A percentile compares a stretch with the other conserved stretches of the same genome.
These are phyloP conservation scores for Coprinellus aureogranulatus DNA, from an alignment of 768 basidiomycete genomes.

Conservation along the genomic window DNA sequence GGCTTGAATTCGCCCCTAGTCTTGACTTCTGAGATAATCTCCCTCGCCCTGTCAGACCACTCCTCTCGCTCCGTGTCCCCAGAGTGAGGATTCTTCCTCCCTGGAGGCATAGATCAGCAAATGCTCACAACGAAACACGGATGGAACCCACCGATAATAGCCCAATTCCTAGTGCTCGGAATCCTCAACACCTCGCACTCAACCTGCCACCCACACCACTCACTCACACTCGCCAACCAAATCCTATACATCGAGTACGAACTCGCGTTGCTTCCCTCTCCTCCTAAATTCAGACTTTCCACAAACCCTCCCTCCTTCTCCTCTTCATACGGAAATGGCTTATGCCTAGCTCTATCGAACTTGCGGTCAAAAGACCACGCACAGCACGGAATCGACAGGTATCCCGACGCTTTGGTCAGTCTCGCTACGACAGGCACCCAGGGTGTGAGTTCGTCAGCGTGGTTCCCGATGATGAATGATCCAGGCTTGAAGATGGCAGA, in stretches of 20 bases:
- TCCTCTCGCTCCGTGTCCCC: constrained; percentile 22
- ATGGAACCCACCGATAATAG: constrained; percentile 73
- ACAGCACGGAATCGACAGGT: constrained; percentile 88
- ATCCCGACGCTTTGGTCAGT: constrained; percentile 57
- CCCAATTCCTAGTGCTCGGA: constrained; percentile 93
- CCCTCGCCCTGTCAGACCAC: constrained; percentile 39
- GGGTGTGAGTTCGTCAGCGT: constrained; percentile 94
- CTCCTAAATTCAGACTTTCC: constrained; percentile 56
- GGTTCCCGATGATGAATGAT: constrained; percentile 87
- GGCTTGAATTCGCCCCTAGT: constrained; percentile 71
- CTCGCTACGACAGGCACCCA: constrained; percentile 87
- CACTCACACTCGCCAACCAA: constrained; percentile 75
- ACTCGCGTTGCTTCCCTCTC: constrained; percentile 57
- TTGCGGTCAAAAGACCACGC: constrained; percentile 74
- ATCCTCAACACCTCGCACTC: constrained; percentile 87
- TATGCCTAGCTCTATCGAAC: constrained; percentile 50
- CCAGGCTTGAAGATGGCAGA: constrained; percentile 36
- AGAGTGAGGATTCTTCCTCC: constrained; percentile 13
- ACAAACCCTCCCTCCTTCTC: no score
- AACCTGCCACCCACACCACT: constrained; percentile 79
- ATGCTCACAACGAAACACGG: neutral
- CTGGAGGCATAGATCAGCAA: constrained; percentile 19
- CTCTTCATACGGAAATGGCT: constrained; percentile 23
- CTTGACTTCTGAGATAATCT: constrained; percentile 54
- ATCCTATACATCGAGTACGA: constrained; percentile 83